Evolutionary conservation across 2,329 filamentous ascomycete species (phyloP), one percentile per base, ranked within the genome.

Genomic region (Trichophyton schoenleinii): DNA sequence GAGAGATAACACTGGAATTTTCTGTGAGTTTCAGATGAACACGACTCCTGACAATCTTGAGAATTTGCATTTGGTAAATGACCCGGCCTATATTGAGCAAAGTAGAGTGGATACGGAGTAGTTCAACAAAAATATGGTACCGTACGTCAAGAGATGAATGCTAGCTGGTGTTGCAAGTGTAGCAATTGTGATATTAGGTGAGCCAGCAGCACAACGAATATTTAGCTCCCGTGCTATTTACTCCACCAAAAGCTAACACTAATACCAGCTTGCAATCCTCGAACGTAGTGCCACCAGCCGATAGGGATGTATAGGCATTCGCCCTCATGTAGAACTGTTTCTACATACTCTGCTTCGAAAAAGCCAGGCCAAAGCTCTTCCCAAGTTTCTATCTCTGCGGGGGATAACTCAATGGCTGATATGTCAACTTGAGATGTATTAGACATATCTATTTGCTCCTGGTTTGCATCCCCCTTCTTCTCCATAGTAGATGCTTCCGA

Each of bases 231-330:
- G 9, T 8, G 2, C 13, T 5, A 20, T 73, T 69, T 82, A 64
- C 88, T 87, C 88, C 89, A 99, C 94, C 94, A 99, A 70, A 96
- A 97, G 70, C 91, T 96, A 11, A 97, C 91, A 67, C 91, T 96
- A 69, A 95, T 91, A 70, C 92, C 96, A 20, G 89, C 83, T 61
- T 84, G 90, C 68, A 97, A 71, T 58, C 90, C 90, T 63, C 88
- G 81, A 2, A 97, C 89, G 73, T 96, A 97, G 77, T 99, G 94
- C 94, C 94, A 99, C 92, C 94, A 99, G 0, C 92, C 94, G 3
- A 89, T 81, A 0, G 94, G 94, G 60, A 99, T 89, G 71, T 96
- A 94, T 60, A 99, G 71, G 65, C 85, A 87, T 60, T 99, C 91
- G 0, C 92, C 94, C 0, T 88, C 87, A 34, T 81, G 83, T 4